phyloP scores from a whole-genome alignment of 1,284 basidiomycete species.

The Fomitopsis pinicola region DNA sequence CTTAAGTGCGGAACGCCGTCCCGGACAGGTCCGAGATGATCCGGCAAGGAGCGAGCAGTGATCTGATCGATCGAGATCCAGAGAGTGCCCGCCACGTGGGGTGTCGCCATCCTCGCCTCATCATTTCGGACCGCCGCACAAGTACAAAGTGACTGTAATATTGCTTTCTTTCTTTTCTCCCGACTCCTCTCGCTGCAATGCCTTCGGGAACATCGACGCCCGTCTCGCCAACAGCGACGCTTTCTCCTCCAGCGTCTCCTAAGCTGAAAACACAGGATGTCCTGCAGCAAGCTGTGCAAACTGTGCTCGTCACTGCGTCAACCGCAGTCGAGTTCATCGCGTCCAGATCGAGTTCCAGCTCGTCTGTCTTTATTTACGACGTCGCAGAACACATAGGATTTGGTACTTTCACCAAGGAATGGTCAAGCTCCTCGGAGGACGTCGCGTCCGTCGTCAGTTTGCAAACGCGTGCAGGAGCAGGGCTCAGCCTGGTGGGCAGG shows the following conservation, averaged over 20 bases:
- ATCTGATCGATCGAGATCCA: neutral
- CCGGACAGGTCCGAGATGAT: neutral
- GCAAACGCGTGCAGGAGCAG: slow-evolving; percentile 87
- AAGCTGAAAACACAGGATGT: slow-evolving; percentile 19
- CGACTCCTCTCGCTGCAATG: slow-evolving; percentile 16
- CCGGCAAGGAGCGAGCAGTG: neutral
- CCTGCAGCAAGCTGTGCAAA: slow-evolving; percentile 24
- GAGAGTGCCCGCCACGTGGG: neutral
- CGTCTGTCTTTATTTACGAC: slow-evolving; percentile 75
- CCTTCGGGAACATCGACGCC: slow-evolving; percentile 28
- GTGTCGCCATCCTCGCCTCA: slow-evolving; percentile 7
- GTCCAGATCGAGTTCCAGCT: slow-evolving; percentile 49
- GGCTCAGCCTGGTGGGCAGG: slow-evolving; percentile 78
- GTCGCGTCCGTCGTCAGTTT: slow-evolving; percentile 61
- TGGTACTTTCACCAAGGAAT: slow-evolving; percentile 63
- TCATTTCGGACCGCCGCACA: neutral
- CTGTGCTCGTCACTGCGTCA: slow-evolving; percentile 42
- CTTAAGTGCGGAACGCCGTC: neutral
- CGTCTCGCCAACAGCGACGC: slow-evolving; percentile 28
- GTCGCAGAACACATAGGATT: slow-evolving; percentile 78
- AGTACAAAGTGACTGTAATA: neutral
- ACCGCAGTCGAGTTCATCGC: slow-evolving; percentile 64
- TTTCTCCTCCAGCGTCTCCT: slow-evolving; percentile 28
- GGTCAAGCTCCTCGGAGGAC: slow-evolving; percentile 37
- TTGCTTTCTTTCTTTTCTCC: slow-evolving; percentile 1